Evolutionary conservation across 2,329 filamentous ascomycete genomes (phyloP).

Genomic region (Pyrenochaeta sp.): DNA sequence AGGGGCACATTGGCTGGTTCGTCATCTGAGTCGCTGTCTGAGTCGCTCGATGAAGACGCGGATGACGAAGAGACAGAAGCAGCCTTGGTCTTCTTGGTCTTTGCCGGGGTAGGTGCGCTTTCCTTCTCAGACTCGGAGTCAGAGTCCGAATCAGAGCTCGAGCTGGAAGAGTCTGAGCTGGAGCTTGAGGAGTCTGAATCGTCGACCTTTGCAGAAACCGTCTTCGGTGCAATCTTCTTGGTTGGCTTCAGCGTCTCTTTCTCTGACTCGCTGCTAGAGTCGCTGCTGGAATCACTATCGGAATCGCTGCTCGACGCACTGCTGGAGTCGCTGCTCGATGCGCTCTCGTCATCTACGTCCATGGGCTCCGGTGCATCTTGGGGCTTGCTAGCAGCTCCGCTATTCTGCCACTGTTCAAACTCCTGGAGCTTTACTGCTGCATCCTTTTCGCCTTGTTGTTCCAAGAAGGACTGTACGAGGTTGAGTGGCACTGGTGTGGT

Average conservation of each 20-base stretch:
- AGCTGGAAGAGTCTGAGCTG: conserved; percentile 28
- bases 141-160: conserved; percentile 25
- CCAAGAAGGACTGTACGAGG: conserved; percentile 46
- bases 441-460: conserved; percentile 42
- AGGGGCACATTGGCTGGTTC: conserved; percentile 39
- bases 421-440: conserved; percentile 38
- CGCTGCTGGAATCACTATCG: conserved; percentile 30
- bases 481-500: conserved; percentile 29
- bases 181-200: conserved; percentile 27
- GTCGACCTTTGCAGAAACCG: conserved; percentile 14
- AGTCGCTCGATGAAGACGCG: conserved; percentile 31
- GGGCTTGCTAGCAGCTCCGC: conserved; percentile 7
- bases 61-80: conserved; percentile 28
- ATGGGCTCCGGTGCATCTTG: conserved; percentile 35
- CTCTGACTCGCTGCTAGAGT: conserved; percentile 43
- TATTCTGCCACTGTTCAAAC: conserved; percentile 42
- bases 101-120: conserved; percentile 23
- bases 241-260: conserved; percentile 39
- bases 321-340: conserved; percentile 31
- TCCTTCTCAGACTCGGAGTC: conserved; percentile 39
- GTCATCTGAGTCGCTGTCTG: conserved; percentile 28
- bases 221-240: conserved; percentile 20
- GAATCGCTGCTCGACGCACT: conserved; percentile 34
- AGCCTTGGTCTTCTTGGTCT: conserved; percentile 24
- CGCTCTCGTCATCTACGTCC: conserved; percentile 39